Percentiles rank a stretch among this genome's conserved stretches.
Conservation (phyloP, 257 asterid species). For the Lantana camara region DNA sequence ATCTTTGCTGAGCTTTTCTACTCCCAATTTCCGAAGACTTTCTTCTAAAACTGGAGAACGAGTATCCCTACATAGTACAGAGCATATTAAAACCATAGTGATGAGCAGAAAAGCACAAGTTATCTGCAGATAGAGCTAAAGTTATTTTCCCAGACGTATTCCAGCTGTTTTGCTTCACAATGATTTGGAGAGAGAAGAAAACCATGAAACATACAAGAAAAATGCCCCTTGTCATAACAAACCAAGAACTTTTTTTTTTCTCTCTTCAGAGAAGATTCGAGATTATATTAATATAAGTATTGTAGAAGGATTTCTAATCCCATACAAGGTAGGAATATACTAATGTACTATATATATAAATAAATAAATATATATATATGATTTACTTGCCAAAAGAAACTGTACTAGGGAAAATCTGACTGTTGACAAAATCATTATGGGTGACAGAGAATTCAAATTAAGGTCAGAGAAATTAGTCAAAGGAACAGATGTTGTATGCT, state of each 20-base stretch:
- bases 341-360: too few relatives aligned
- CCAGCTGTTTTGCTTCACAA: conserved; percentile 9
- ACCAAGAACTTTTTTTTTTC: neutral
- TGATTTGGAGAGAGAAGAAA: neutral
- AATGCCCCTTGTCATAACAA: neutral
- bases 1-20: conserved; percentile 97
- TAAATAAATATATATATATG: too few relatives aligned
- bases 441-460: neutral
- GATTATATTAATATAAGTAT: too few relatives aligned
- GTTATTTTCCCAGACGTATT: neutral
- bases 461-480: neutral
- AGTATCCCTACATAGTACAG: conserved; percentile 57
- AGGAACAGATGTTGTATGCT: neutral
- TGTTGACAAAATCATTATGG: too few relatives aligned
- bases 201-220: conserved; percentile 11
- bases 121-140: neutral
- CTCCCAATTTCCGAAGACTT: conserved; percentile 95
- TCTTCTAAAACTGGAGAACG: conserved; percentile 95
- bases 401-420: too few relatives aligned
- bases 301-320: neutral
- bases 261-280: too few relatives aligned
- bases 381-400: too few relatives aligned
- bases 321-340: neutral
- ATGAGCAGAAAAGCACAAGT: neutral
- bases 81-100: conserved; percentile 13